Percentiles rank a stretch among this genome's conserved stretches.
phyloP scores from a whole-genome alignment of 1,284 basidiomycete genomes.

The Leccinum subrobustum region DNA sequence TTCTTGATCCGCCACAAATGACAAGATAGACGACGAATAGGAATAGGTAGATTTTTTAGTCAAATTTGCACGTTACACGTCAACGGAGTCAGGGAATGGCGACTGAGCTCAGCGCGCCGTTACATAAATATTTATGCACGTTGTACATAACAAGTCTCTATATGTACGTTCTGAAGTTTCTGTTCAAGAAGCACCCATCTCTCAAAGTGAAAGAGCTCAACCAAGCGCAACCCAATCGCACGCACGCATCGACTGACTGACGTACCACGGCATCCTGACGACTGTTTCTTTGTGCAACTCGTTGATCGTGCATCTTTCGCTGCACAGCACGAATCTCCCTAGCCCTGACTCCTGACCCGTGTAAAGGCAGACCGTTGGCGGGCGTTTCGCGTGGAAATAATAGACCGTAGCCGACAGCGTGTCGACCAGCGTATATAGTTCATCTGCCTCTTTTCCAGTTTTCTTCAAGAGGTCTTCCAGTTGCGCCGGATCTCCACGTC shows the following conservation, averaged over 20 bases:
- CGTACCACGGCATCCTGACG: conserved; percentile 22
- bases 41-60: too few species aligned
- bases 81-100: too few species aligned
- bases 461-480: background rate
- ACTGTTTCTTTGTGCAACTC: conserved; percentile 28
- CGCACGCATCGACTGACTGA: conserved; percentile 16
- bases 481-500: conserved; percentile 23
- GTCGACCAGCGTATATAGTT: conserved; percentile 30
- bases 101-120: too few species aligned
- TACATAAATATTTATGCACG: too few species aligned
- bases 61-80: too few species aligned
- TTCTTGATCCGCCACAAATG: too few species aligned
- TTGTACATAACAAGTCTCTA: too few species aligned
- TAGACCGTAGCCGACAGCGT: conserved; percentile 28
- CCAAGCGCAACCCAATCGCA: conserved; percentile 26
- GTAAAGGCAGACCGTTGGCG: conserved; percentile 31
- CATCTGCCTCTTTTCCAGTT: background rate
- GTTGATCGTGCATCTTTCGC: conserved; percentile 20
- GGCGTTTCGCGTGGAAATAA: conserved; percentile 26
- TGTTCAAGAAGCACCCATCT: background rate
- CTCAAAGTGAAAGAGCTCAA: conserved; percentile 4
- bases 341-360: conserved; percentile 26
- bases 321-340: conserved; percentile 28
- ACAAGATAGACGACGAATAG: too few species aligned
- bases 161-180: too few species aligned